phyloP scores from a whole-genome alignment of 345 rosid species.

The Citrus glauca region DNA sequence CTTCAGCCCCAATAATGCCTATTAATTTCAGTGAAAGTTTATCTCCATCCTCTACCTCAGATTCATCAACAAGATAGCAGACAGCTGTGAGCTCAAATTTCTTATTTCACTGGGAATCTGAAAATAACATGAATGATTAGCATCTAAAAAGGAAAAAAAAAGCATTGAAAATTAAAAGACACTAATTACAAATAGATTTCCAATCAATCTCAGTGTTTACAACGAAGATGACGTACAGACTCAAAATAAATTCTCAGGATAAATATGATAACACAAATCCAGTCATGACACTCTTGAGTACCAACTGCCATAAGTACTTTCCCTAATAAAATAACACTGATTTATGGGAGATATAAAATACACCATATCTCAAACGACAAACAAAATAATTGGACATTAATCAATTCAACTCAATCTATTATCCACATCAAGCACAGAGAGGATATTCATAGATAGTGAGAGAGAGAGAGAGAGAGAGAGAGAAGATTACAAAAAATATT shows the following conservation, averaged over 20 bases:
- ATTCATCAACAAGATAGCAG: background rate
- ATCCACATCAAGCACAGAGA: background rate
- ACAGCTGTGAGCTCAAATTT: background rate
- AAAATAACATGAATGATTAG: conserved; percentile 17
- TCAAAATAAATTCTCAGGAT: background rate
- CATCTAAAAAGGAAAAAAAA: conserved; percentile 1
- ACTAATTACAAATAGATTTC: conserved; percentile 2
- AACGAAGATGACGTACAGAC: background rate
- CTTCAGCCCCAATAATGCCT: conserved; percentile 11
- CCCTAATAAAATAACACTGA: background rate
- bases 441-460: background rate
- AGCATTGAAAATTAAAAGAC: conserved; percentile 6
- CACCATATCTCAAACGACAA: background rate
- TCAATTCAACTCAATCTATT: background rate
- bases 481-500: background rate
- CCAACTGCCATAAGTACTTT: background rate
- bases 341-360: background rate
- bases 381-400: background rate
- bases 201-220: background rate
- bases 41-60: conserved; percentile 24
- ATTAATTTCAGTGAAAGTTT: conserved; percentile 15
- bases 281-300: background rate
- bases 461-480: background rate
- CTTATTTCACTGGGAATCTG: conserved; percentile 26
- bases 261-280: background rate